A percentile compares a stretch with the other conserved stretches of the same genome.
Evolutionary conservation across 1,139 yeast species (phyloP).

Genomic region (Ashbya aceris): DNA sequence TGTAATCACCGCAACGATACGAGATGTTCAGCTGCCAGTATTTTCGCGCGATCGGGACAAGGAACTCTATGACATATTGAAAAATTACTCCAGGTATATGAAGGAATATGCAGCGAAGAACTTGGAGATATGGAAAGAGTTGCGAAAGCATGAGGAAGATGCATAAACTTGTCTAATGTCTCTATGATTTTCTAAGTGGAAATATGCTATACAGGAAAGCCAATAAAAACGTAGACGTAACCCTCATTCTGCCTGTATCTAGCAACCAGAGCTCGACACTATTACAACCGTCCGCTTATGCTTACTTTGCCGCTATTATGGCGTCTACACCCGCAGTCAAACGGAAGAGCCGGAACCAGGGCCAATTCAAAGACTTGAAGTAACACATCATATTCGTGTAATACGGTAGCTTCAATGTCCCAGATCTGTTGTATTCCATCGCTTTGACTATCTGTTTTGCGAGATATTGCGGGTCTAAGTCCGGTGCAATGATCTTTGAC

Average conservation of each 20-base stretch:
- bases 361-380: conserved; percentile 67
- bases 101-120: conserved; percentile 28
- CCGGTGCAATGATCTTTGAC: conserved; percentile 67
- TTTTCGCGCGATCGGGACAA: conserved; percentile 25
- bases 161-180: not conserved
- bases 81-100: conserved; percentile 25
- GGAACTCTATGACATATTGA: conserved; percentile 20
- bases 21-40: conserved; percentile 21
- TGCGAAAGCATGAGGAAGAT: conserved; percentile 16
- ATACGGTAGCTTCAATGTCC: conserved; percentile 63
- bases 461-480: conserved; percentile 55
- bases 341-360: conserved; percentile 34
- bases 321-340: not conserved
- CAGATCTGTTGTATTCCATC: conserved; percentile 51
- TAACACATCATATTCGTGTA: conserved; percentile 69
- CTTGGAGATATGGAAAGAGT: conserved; percentile 31
- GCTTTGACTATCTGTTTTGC: conserved; percentile 52
- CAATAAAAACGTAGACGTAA: too few species aligned
- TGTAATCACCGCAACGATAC: conserved; percentile 27
- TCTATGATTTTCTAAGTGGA: not conserved
- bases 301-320: not conserved
- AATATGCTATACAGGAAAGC: not conserved
- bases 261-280: too few species aligned
- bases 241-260: too few species aligned
- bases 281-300: too few species aligned